Percentiles rank a stretch among this genome's conserved stretches.
phyloP scores from a whole-genome alignment of 2,329 filamentous ascomycete species.

The Aspergillus versicolor region DNA sequence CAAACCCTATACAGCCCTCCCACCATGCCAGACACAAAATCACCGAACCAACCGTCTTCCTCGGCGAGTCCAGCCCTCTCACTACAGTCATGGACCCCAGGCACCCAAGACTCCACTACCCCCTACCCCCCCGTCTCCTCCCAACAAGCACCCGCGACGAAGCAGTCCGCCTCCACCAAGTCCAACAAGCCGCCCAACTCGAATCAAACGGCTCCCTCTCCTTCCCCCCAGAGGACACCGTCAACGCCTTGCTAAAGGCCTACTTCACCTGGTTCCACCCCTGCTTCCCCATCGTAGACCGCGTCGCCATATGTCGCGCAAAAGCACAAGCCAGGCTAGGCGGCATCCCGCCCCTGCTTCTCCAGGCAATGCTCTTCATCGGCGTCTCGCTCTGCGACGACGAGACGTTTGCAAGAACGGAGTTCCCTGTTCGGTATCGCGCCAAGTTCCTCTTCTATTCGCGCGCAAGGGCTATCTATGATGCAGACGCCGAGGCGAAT shows the following conservation, averaged over 20 bases:
- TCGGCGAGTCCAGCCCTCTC: conserved; percentile 51
- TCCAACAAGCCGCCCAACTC: conserved; percentile 37
- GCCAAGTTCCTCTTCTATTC: conserved; percentile 54
- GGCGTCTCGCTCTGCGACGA: conserved; percentile 56
- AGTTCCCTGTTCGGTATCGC: conserved; percentile 50
- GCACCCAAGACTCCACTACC: conserved; percentile 40
- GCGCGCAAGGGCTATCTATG: conserved; percentile 52
- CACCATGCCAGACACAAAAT: background rate
- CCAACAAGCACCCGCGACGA: conserved; percentile 18
- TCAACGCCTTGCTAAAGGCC: conserved; percentile 47
- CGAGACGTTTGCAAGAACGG: conserved; percentile 44
- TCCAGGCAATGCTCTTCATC: conserved; percentile 57
- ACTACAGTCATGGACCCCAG: conserved; percentile 48
- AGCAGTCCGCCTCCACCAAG: conserved; percentile 24
- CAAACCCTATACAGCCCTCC: background rate
- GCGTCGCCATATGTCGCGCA: conserved; percentile 41
- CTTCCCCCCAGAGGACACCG: conserved; percentile 46
- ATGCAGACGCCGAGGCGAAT: conserved; percentile 54
- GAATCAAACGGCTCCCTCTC: conserved; percentile 45
- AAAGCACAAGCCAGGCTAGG: conserved; percentile 29
- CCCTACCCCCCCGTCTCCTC: conserved; percentile 26
- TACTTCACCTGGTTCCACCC: conserved; percentile 61
- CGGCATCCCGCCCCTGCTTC: conserved; percentile 48
- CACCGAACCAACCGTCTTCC: conserved; percentile 38
- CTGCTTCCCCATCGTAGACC: conserved; percentile 56